Evolutionary conservation across 2,329 filamentous ascomycete genomes (phyloP), one percentile per base, ranked within the genome.

Genomic region (Fusarium musae): DNA sequence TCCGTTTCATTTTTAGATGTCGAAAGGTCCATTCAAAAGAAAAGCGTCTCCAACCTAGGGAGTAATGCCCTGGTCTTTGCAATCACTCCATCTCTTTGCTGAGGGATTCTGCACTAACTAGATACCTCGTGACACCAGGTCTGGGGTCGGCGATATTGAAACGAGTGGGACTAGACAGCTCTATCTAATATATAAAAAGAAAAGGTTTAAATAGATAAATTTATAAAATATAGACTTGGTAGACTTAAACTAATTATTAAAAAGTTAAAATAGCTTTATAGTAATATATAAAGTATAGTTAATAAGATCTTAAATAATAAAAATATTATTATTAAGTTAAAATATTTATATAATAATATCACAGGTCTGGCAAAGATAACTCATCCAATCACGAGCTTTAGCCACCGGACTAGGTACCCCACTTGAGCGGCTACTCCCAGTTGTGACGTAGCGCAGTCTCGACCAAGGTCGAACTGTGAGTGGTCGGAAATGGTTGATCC

Each of bases 371-470:
- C 26, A 21, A 17, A 30, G 15, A 19, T 39, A 21, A 21, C 8
- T 65, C 37, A 19, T 21, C 37, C 66, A 69, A 64, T 65, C 58
- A 69, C 16, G 19, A 26, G 19, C 28, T 26, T 6, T 23, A 7
- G 34, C 9, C 6, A 16, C 15, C 12, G n/a, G 15, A 49, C 46
- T 26, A 30, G 30, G 9, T 30, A 64, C 52, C 8, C 66, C 65
- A 64, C 65, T 57, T 56, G 21, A 50, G 56, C 21, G 62, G 21
- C 44, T 30, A 23, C 39, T 52, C 16, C 36, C 52, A 47, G 12
- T 62, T 37, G 61, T 66, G 52, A 58, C 62, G 66, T 65, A 70
- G 59, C 43, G 43, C 23, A 28, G 26, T 43, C 40, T 37, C 37
- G 40, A 23, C n/a, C 47, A 40, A 63, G n/a, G 34, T n/a, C 34